Conservation (phyloP, 2,329 filamentous ascomycete genomes). For the Trichoderma lentiforme region DNA sequence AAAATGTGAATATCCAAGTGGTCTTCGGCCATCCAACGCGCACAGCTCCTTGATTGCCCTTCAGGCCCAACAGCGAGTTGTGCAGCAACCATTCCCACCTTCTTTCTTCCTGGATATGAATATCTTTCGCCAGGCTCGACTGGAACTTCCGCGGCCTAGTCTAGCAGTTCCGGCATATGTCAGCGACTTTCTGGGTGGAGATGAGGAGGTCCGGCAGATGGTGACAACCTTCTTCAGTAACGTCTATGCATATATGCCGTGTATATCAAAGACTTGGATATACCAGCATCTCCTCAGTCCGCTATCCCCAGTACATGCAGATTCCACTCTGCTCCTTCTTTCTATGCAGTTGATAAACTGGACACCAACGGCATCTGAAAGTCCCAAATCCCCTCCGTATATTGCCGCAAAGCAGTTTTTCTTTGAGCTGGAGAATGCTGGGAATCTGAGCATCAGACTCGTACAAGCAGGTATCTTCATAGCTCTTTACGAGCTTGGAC, state of each 20-base stretch:
- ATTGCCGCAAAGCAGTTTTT: not conserved
- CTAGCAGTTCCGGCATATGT: not conserved
- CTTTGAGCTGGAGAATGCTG: not conserved
- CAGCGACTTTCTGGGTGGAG: not conserved
- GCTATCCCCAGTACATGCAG: not conserved
- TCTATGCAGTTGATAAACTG: not conserved
- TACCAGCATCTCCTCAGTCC: not conserved
- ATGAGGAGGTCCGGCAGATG: not conserved
- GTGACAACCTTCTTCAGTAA: not conserved
- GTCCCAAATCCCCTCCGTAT: not conserved
- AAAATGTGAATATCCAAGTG: not conserved
- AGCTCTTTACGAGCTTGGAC: not conserved
- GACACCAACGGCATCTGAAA: not conserved
- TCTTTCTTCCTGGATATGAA: not conserved
- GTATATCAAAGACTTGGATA: not conserved
- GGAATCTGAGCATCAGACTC: not conserved
- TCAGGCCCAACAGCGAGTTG: not conserved
- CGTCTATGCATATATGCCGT: not conserved
- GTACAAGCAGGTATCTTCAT: not conserved
- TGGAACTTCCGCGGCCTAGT: not conserved
- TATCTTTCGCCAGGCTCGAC: not conserved
- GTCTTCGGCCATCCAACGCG: not conserved
- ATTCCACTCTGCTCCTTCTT: not conserved
- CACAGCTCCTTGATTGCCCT: not conserved
- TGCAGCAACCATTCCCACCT: not conserved